These are phyloP conservation scores for Talaromyces stipitatus DNA, from an alignment of 495 filamentous ascomycete species.

Conservation along the genomic window DNA sequence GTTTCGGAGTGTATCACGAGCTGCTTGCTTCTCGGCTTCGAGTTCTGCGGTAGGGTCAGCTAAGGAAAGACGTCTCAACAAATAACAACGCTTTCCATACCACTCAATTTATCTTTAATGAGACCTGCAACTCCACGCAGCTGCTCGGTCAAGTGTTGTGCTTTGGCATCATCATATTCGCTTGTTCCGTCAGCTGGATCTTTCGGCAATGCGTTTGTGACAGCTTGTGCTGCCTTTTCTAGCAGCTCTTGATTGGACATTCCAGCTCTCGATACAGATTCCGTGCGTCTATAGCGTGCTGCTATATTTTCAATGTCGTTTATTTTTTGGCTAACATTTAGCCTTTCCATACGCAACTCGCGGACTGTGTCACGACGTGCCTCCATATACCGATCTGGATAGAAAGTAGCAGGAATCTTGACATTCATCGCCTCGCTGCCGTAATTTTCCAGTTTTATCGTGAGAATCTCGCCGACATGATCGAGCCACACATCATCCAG, in stretches of 20 bases:
- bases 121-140: conserved; percentile 30
- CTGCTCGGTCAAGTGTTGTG: conserved; percentile 26
- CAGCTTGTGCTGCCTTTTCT: conserved; percentile 26
- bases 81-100: conserved; percentile 20
- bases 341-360: conserved; percentile 36
- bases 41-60: conserved; percentile 31
- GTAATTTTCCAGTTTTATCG: conserved; percentile 46
- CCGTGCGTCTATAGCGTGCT: conserved; percentile 21
- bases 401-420: conserved; percentile 63
- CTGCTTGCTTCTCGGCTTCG: conserved; percentile 42
- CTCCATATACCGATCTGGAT: conserved; percentile 71
- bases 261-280: conserved; percentile 13
- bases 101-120: conserved; percentile 43
- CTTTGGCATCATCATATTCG: conserved; percentile 16
- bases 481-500: conserved; percentile 49
- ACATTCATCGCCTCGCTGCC: conserved; percentile 46
- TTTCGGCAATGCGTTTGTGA: conserved; percentile 18
- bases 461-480: conserved; percentile 59
- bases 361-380: conserved; percentile 44
- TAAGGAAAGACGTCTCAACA: not conserved
- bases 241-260: conserved; percentile 27
- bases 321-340: conserved; percentile 31
- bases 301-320: conserved; percentile 30
- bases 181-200: conserved; percentile 11
- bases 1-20: conserved; percentile 34